Base-by-base conservation (phyloP, 2,329 filamentous ascomycete species). In the Fusarium nanum region DNA sequence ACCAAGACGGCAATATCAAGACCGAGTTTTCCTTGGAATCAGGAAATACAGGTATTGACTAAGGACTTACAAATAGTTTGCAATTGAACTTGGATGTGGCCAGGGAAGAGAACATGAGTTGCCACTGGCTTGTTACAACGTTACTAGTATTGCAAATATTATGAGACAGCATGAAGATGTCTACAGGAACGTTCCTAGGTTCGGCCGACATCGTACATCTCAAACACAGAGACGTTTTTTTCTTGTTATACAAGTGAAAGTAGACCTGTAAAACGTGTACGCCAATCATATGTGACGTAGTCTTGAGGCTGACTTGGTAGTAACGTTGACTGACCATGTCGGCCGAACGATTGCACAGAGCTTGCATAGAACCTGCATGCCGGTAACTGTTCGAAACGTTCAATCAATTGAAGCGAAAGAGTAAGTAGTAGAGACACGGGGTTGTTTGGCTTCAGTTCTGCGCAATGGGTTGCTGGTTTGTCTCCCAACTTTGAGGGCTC, bases 401-500 rank as follows among this genome's bases (percentile, higher is more conserved):
- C n/a, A n/a, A n/a, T n/a, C n/a, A n/a, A n/a, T n/a, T n/a, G n/a
- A n/a, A n/a, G n/a, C n/a, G n/a, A n/a, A n/a, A n/a, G n/a, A n/a
- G n/a, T n/a, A n/a, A n/a, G n/a, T n/a, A n/a, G n/a, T n/a, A n/a
- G n/a, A n/a, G n/a, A n/a, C n/a, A n/a, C n/a, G n/a, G n/a, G n/a
- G n/a, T n/a, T n/a, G n/a, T n/a, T n/a, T n/a, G n/a, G n/a, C n/a
- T n/a, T n/a, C n/a, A 22, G 5, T 22, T 22, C 22, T 5, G 22
- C 4, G 1, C 5, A 37, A 11, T 7, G 5, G 5, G 9, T 37
- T 11, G 30, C 10, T 3, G 8, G 16, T 18, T 18, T 18, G 14
- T 1, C 0, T 18, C 16, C 9, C 32, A 18, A 1, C 9, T 5
- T 18, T 0, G 9, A 18, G 16, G 5, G 16, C 32, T 34, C 32